A percentile compares a stretch with the other conserved stretches of the same genome.
phyloP scores from a whole-genome alignment of 805 yeast species.

The Candida glaebosa region DNA sequence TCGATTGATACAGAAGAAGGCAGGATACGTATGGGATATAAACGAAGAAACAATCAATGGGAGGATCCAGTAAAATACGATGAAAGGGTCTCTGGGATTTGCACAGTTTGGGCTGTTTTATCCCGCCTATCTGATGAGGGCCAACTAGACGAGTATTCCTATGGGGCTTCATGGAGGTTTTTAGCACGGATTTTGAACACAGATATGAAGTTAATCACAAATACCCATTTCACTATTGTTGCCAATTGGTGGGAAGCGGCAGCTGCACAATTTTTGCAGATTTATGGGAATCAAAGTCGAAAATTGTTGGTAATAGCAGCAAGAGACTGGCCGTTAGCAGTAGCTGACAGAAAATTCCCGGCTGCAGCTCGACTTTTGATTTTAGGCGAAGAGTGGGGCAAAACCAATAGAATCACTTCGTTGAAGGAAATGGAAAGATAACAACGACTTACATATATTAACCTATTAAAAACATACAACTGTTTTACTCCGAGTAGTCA shows the following conservation, averaged over 20 bases:
- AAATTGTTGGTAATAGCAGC: constrained; percentile 55
- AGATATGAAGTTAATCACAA: constrained; percentile 46
- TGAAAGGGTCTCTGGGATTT: constrained; percentile 85
- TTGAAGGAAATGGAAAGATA: constrained; percentile 41
- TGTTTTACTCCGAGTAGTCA: constrained; percentile 6
- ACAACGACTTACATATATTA: background rate
- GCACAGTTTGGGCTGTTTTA: constrained; percentile 74
- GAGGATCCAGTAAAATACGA: constrained; percentile 66
- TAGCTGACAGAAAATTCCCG: constrained; percentile 53
- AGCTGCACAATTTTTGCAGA: constrained; percentile 50
- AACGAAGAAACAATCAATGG: constrained; percentile 52
- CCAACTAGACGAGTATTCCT: constrained; percentile 43
- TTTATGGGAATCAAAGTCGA: constrained; percentile 66
- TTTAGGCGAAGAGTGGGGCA: constrained; percentile 75
- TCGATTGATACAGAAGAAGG: constrained; percentile 79
- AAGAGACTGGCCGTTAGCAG: constrained; percentile 50
- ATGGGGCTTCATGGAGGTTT: constrained; percentile 56
- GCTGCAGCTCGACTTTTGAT: constrained; percentile 77
- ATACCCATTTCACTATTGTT: constrained; percentile 67
- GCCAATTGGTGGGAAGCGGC: constrained; percentile 93
- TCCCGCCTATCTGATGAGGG: constrained; percentile 39
- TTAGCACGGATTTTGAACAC: constrained; percentile 70
- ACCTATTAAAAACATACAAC: constrained; percentile 2
- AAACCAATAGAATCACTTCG: constrained; percentile 42
- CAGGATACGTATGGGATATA: constrained; percentile 84